Evolutionary conservation across 2,329 filamentous ascomycete genomes (phyloP).

Genomic region (Ophiostoma australiae): DNA sequence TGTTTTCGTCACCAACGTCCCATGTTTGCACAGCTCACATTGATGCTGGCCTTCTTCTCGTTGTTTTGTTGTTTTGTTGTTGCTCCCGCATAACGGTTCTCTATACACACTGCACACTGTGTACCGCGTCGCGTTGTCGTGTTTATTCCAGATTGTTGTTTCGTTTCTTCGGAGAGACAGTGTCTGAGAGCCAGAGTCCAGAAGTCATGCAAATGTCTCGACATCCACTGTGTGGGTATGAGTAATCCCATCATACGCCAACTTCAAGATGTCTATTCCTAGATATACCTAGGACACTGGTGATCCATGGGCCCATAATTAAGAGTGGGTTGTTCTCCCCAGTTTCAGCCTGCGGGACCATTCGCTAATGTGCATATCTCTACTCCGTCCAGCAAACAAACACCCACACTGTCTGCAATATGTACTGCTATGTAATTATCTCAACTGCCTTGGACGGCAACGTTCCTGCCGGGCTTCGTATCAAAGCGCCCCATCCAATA

Average conservation of each 20-base stretch:
- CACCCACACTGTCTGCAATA: not conserved
- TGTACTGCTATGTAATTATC: not conserved
- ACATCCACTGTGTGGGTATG: constrained; percentile 13
- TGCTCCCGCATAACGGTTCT: no score
- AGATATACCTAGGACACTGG: not conserved
- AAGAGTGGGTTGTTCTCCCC: not conserved
- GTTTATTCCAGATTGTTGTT: not conserved
- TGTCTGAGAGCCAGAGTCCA: not conserved
- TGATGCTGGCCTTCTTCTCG: no score
- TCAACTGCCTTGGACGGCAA: not conserved
- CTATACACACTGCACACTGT: no score
- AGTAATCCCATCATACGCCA: constrained; percentile 3
- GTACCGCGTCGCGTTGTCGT: not conserved
- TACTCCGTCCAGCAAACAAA: constrained; percentile 7
- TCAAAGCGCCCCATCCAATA: not conserved
- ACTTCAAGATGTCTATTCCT: constrained; percentile 8
- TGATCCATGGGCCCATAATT: not conserved
- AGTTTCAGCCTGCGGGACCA: constrained; percentile 13
- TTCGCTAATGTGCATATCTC: not conserved
- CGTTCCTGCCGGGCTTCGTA: not conserved
- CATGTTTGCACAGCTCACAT: no score
- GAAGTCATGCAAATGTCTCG: not conserved
- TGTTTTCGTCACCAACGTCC: not conserved
- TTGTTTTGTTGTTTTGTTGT: no score
- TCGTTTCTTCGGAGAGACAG: not conserved